Base-by-base conservation (phyloP, 768 basidiomycete genomes). In the Lentinula raphanica region DNA sequence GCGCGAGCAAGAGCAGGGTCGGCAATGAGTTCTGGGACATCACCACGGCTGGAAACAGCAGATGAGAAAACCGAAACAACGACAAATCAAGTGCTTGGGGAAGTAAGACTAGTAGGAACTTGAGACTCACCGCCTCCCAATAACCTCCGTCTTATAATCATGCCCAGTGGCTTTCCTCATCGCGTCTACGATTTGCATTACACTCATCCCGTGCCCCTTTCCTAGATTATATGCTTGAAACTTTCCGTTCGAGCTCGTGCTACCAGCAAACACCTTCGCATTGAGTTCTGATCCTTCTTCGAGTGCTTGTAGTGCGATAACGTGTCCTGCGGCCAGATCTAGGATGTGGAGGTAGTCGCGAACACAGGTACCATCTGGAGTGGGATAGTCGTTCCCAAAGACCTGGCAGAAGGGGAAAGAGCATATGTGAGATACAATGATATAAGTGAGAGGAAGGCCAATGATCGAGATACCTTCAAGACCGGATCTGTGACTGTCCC, bases 221-320 rank as follows among this genome's bases (percentile, higher is more conserved):
- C 97, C 97, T 35, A 99, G 87, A 72, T 99, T 99, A 80, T 95
- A 99, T 23, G 92, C 94, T 73, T 95, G 93, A 81, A 77, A 97
- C 54, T 85, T 84, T 23, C 77, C 82, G 3, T 80, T 42, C 0
- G 28, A 76, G 31, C 76, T 66, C 61, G 76, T 69, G 71, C 76
- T 69, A 68, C 79, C 74, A 46, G 79, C 76, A 67, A 93, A 96
- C 50, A 87, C 55, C 15, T 8, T 59, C 8, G 40, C 72, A 29
- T 67, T 62, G 23, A 64, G 67, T 0, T 68, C 75, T 5, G 87
- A 85, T 23, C 82, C 74, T 1, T 80, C 74, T 2, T 73, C 77
- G 25, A 98, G 81, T 15, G 92, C 93, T 51, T 95, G 88, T 42
- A 98, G 80, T 1, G 97, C 93, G 50, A 94, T 83, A 50, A 96